Evolutionary conservation across 345 rosid species (phyloP), one percentile per base, ranked within the genome.

Genomic region (Durio zibethinus): DNA sequence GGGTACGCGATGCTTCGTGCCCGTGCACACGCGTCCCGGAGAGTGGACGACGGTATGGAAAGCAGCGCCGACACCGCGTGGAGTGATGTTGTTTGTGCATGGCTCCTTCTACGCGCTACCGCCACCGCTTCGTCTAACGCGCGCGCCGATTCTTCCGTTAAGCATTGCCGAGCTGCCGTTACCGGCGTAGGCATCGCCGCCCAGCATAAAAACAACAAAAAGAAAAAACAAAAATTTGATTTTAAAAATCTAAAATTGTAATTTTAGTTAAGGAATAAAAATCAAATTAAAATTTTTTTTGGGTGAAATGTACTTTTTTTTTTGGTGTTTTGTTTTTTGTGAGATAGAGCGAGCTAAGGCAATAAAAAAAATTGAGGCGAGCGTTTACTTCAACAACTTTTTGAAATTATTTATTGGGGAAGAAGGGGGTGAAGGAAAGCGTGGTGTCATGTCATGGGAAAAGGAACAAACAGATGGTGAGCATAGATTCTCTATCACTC

Each of bases 101-200:
- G 94, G 64, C 89, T 83, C 21, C 94, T 72, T 10, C 89, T 85
- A 80, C 90, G 92, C 73, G 97, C 97, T 18, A 92, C 90, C 42
- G 84, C 76, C 5, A 89, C 91, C 1, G 97, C 92, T 6, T 92
- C 97, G 35, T 87, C 90, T 6, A 92, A 66, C 6, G 86, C 90
- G 84, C 87, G 90, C 59, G 88, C 91, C 35, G 94, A 87, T 61
- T 89, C 97, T 0, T 87, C 91, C 1, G 94, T 90, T 75, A 92
- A 78, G 81, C 86, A 88, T 85, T 88, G 91, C 74, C 92, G 85
- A 15, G 91, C 94, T 47, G 79, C 71, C 73, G 11, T 76, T 18
- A 88, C 92, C 82, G 90, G 87, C 88, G 92, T 86, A 64, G 91
- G 94, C 94, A 90, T 92, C 82, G 84, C 80, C 87, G 81, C 86